Conservation (phyloP, 805 yeast species). For the Wickerhamomyces bovis region DNA sequence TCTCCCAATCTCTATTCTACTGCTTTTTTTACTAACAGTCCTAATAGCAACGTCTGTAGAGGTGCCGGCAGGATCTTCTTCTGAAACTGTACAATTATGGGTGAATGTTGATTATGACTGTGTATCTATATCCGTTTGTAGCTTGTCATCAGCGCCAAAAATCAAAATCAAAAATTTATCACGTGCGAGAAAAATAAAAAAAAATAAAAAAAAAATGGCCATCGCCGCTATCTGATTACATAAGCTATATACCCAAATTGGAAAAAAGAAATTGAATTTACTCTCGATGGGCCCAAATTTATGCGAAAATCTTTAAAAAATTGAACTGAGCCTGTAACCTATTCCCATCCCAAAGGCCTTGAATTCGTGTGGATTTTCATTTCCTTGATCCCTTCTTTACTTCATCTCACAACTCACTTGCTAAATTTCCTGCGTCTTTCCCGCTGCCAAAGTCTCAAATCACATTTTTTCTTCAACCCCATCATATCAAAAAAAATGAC, state of each 20-base stretch:
- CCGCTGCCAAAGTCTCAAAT: neutral
- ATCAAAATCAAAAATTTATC: neutral
- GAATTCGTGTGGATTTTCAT: neutral
- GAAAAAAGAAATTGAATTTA: too few relatives aligned
- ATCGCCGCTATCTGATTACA: neutral
- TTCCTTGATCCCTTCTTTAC: neutral
- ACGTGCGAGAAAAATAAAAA: neutral
- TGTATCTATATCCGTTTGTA: too few relatives aligned
- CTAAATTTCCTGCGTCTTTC: too few relatives aligned
- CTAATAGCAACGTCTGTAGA: constrained; percentile 3
- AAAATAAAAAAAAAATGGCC: too few relatives aligned
- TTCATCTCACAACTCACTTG: too few relatives aligned
- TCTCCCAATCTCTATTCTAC: neutral
- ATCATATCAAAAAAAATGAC: neutral
- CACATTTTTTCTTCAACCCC: neutral
- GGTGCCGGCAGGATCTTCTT: constrained; percentile 7
- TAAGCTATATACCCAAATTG: too few relatives aligned
- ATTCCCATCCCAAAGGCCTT: neutral
- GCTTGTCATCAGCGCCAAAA: too few relatives aligned
- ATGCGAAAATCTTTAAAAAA: neutral
- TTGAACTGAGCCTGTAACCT: neutral
- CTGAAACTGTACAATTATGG: neutral
- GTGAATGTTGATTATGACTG: neutral
- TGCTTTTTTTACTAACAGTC: neutral
- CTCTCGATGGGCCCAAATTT: neutral